A percentile compares a stretch with the other conserved stretches of the same genome.
These are phyloP conservation scores for Linnemannia schmuckeri DNA, from an alignment of 192 early-diverging fungal species.

Conservation along the genomic window DNA sequence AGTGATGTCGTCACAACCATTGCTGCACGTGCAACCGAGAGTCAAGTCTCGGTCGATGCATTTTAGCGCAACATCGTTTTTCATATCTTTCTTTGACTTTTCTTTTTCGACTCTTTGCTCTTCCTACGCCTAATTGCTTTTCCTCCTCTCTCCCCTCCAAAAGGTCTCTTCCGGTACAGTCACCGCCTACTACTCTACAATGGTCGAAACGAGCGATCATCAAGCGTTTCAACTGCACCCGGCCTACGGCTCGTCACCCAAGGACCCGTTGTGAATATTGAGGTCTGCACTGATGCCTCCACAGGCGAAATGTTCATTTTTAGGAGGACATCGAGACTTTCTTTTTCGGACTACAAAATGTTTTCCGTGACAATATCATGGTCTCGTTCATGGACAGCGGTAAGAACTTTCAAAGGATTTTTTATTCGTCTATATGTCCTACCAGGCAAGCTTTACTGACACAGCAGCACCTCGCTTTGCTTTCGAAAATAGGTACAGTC, in stretches of 20 bases:
- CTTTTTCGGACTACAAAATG: slow-evolving; percentile 3
- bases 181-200: neutral
- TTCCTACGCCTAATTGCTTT: neutral
- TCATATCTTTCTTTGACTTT: too few species aligned
- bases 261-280: slow-evolving; percentile 9
- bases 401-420: neutral
- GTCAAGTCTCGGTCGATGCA: too few species aligned
- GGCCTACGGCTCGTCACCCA: neutral
- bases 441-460: neutral
- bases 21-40: too few species aligned
- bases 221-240: slow-evolving; percentile 5
- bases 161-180: neutral
- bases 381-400: slow-evolving; percentile 13
- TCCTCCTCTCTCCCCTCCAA: neutral
- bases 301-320: slow-evolving; percentile 17
- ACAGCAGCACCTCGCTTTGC: neutral
- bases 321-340: slow-evolving; percentile 31
- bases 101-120: neutral
- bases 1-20: too few species aligned
- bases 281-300: neutral
- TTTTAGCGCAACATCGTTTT: too few species aligned
- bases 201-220: slow-evolving; percentile 7
- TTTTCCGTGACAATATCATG: slow-evolving; percentile 13
- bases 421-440: neutral
- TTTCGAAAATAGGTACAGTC: slow-evolving; percentile 11